Evolutionary conservation across 495 filamentous ascomycete species (phyloP), one percentile per base, ranked within the genome.

Genomic region (Penicillium alfredii): DNA sequence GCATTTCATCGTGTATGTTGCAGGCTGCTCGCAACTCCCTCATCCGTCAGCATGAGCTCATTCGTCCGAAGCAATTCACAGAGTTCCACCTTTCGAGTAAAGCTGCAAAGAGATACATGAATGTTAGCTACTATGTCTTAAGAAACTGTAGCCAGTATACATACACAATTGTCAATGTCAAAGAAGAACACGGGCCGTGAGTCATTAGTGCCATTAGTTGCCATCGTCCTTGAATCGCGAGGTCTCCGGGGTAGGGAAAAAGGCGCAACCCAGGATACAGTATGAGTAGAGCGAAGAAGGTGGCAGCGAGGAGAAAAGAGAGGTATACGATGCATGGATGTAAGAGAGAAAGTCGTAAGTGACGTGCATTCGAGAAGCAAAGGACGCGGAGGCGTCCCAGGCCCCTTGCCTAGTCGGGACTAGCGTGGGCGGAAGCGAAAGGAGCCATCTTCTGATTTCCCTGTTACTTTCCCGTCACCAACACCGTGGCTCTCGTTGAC

Each of bases 101-200:
- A 80, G 65, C 72, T 76, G 27, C 25, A 25, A 22, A 7, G 8
- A 3, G 13, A 29, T 3, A 11, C 2, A 4, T 33, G 19, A 27
- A n/a, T 8, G 22, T 52, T 29, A 51, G 45, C 40, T 28, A 51
- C 33, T 38, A 34, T 43, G n/a, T 6, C 21, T 29, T 10, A 10
- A 20, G 6, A 8, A 25, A 8, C 11, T 8, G 14, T 8, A n/a
- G n/a, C 42, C 6, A 35, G 31, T 14, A 13, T 11, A 73, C 76
- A 44, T 69, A 84, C 80, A 64, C 93, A 97, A 51, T 99, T 99
- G 73, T 99, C 93, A 56, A 99, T 96, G 53, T 99, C 93, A 45
- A 88, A 87, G 60, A 88, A 90, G 64, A 89, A 84, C 4, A 87
- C 69, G 0, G 79, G 76, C 28, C 78, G 58, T 35, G 58, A 42